Base-by-base conservation (phyloP, 176 grass and related monocot species). In the Rhynchospora tenuis region DNA sequence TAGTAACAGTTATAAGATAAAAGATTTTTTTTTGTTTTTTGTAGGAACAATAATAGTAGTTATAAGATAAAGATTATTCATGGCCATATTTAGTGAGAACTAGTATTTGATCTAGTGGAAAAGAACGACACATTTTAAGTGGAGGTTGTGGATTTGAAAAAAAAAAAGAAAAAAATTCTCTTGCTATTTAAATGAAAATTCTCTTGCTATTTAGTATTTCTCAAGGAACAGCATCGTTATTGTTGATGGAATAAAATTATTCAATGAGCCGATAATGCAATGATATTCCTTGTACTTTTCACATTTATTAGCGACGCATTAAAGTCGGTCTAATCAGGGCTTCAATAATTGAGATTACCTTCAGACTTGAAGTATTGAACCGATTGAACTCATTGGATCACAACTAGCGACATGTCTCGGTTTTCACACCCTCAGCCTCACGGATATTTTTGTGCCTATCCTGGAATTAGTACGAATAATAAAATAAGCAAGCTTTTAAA, bases 301-400 rank as follows among this genome's bases (percentile, higher is more conserved):
- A 29, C 33, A 70, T 70, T 70, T 44, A 75, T 54, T 75, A 75
- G 12, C 20, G 54, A 75, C 72, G 45, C 70, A 51, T 52, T 75
- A 29, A 75, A 51, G 27, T 52, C 71, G 6, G 13, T 28, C 71
- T 74, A 48, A 52, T 74, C 71, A 74, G 6, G 46, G 71, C 71
- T 51, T 26, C 44, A 73, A 74, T 74, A 51, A 74, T 74, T 74
- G 71, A 74, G 20, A 74, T 74, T 45, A n/a, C 33, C 67, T 71
- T 45, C 67, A 71, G 6, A 50, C 44, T 48, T 73, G 33, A 20
- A 71, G 6, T 24, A 19, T 48, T 73, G 33, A 20, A 12, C 19
- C 45, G 1, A 17, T 45, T 17, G 6, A n/a, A 45, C 20, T 71
- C 42, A 38, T 9, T 71, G 67, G 67, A 16, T 71, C 7, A 11